phyloP scores from a whole-genome alignment of 495 filamentous ascomycete genomes.

The Baudoinia panamericana region DNA sequence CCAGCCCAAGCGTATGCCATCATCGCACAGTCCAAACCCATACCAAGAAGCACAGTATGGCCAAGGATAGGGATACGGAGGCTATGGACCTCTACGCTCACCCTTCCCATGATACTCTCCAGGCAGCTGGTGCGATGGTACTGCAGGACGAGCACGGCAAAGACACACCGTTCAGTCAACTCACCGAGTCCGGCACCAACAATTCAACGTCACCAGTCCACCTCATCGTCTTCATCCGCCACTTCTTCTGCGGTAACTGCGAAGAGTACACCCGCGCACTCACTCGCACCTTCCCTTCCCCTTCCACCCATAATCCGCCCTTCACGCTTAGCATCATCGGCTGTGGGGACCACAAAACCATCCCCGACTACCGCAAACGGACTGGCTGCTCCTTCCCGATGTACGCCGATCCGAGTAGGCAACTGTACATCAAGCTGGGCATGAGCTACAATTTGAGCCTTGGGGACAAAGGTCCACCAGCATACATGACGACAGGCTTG shows the following conservation, averaged over 20 bases:
- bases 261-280: conserved; percentile 20
- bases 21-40: too few relatives aligned
- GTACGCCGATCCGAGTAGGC: conserved; percentile 59
- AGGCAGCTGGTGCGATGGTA: conserved; percentile 1
- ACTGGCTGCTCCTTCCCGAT: conserved; percentile 54
- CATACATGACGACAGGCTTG: conserved; percentile 31
- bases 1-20: too few relatives aligned
- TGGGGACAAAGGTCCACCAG: conserved; percentile 55
- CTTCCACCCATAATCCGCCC: too few relatives aligned
- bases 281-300: conserved; percentile 2
- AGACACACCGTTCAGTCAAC: conserved; percentile 10
- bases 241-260: conserved; percentile 24
- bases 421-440: conserved; percentile 55
- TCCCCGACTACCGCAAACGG: conserved; percentile 14
- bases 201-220: conserved; percentile 2
- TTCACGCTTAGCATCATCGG: conserved; percentile 13
- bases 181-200: conserved; percentile 5
- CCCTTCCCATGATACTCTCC: conserved; percentile 1
- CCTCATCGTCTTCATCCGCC: conserved; percentile 20
- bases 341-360: conserved; percentile 15
- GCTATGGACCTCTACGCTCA: background rate
- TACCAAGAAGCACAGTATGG: too few relatives aligned
- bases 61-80: too few relatives aligned
- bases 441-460: conserved; percentile 50
- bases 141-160: conserved; percentile 9